phyloP scores from a whole-genome alignment of 2,329 filamentous ascomycete genomes.

The Fusarium mundagurra region DNA sequence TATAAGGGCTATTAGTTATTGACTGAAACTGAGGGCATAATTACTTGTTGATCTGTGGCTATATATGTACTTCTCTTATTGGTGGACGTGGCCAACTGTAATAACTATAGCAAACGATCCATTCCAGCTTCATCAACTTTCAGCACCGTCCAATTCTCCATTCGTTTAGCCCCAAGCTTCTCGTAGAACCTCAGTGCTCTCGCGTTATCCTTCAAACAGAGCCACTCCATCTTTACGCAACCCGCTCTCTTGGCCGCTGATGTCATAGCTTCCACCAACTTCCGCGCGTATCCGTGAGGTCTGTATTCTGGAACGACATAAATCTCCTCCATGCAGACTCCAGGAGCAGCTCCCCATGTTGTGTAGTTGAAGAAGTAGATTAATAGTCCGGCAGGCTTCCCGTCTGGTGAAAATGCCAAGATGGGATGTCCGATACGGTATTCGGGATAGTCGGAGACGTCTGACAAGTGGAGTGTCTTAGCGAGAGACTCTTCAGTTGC shows the following conservation, averaged over 20 bases:
- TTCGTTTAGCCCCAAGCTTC: background rate
- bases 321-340: slow-evolving; percentile 4
- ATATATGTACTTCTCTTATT: background rate
- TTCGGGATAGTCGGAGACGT: background rate
- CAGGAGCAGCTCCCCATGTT: slow-evolving; percentile 2
- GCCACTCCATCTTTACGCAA: slow-evolving; percentile 8
- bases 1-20: background rate
- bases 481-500: background rate
- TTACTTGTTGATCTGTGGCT: background rate
- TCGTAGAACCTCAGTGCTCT: background rate
- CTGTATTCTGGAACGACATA: background rate
- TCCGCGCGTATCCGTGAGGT: background rate
- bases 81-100: accelerated
- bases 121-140: slow-evolving; percentile 4
- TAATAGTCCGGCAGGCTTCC: background rate
- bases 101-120: background rate
- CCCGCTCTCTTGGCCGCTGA: background rate
- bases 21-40: background rate
- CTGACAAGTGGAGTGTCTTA: background rate
- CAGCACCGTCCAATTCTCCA: background rate
- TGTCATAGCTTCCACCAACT: background rate
- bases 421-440: background rate
- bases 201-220: background rate
- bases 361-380: slow-evolving; percentile 13
- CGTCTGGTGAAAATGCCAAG: background rate